A percentile compares a stretch with the other conserved stretches of the same genome.
phyloP scores from a whole-genome alignment of 2,329 filamentous ascomycete genomes.

The Fusarium sororula region DNA sequence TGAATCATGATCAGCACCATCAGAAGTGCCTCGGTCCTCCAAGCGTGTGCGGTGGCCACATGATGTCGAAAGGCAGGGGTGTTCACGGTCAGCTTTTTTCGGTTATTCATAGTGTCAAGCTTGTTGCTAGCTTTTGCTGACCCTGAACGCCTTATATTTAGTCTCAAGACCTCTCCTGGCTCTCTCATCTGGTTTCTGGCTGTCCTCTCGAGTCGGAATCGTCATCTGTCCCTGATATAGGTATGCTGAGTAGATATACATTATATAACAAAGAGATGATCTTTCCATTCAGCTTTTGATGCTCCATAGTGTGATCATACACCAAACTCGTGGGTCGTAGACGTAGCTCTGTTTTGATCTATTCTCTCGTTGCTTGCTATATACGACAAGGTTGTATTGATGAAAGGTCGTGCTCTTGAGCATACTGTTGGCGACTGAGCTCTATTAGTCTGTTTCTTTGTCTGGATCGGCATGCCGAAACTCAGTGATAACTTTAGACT shows the following conservation, averaged over 20 bases:
- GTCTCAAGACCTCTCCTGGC: not conserved
- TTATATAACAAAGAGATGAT: not conserved
- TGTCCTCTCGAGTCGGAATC: not conserved
- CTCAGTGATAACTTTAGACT: not conserved
- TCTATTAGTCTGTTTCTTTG: not conserved
- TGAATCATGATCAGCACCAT: not conserved
- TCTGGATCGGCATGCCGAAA: not conserved
- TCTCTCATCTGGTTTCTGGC: not conserved
- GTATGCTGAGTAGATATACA: not conserved
- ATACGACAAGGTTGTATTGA: not conserved
- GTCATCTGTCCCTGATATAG: not conserved
- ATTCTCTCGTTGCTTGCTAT: not conserved
- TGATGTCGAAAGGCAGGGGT: not conserved
- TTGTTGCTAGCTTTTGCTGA: not conserved
- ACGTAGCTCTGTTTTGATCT: not conserved
- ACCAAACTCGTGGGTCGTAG: not conserved
- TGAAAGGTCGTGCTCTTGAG: not conserved
- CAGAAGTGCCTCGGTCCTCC: not conserved
- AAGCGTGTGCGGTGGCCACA: not conserved
- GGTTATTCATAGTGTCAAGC: not conserved
- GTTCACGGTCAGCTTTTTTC: not conserved
- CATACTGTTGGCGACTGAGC: not conserved
- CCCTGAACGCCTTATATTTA: not conserved
- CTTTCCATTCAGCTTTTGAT: not conserved
- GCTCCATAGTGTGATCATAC: not conserved